Evolutionary conservation across 208 protist genomes (phyloP), one percentile per base, ranked within the genome.

Genomic region (Crithidia thermophila): DNA sequence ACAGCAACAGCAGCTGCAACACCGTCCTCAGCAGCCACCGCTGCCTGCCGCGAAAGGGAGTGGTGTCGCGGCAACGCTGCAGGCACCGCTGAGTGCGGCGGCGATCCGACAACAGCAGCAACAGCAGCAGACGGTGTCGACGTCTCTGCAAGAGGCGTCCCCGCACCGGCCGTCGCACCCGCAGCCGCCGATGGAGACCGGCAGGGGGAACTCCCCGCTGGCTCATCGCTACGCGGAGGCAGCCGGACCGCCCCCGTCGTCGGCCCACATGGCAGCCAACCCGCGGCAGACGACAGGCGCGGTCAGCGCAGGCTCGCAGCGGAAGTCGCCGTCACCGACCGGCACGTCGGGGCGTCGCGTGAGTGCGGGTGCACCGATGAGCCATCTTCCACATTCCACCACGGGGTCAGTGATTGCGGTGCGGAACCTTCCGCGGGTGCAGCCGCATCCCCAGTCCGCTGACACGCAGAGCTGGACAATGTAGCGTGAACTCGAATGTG

Each of bases 41-140:
- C 45, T 16, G 20, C 4, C 43, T 6, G 43, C 43, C 43, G 8
- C 20, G 43, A 28, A 21, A 13, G 13, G 27, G 16, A 20, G 11
- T n/a, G 7, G 28, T 3, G 30, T 28, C 28, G 39, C 57, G 18
- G 28, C 57, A 16, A 62, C 42, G 4, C 49, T 30, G 18, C 57
- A 62, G 42, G 42, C 57, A 3, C 57, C 57, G 16, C 42, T 51
- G 30, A 51, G 57, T 20, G 37, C 42, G 16, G 42, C 57, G 1
- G 57, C 42, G 2, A 23, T 33, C 4, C 53, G 33, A 6, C 53
- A 59, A n/a, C 53, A 59, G 36, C 53, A 59, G 53, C 36, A 46
- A 3, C 34, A 60, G 27, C 55, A 31, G 14, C 39, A 47, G 23
- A n/a, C 28, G 13, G 5, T 11, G 6, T 28, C 40, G 27, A 23